phyloP scores from a whole-genome alignment of 345 rosid genomes.

The Aquilaria yunnanensis region DNA sequence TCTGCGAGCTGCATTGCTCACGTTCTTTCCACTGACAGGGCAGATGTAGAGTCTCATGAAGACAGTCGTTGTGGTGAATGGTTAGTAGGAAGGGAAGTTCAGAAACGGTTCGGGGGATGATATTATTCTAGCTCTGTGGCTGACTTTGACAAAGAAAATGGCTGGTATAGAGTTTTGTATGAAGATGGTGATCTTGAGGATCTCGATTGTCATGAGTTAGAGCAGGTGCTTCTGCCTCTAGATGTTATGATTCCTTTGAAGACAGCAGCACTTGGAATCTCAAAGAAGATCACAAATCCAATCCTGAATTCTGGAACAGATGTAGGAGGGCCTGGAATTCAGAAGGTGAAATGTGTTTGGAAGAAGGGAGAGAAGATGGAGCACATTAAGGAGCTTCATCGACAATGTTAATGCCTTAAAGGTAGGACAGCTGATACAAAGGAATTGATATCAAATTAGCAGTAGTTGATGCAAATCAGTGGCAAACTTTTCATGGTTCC shows the following conservation, averaged over 20 bases:
- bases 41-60: slow-evolving; percentile 20
- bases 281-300: slow-evolving; percentile 31
- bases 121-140: slow-evolving; percentile 50
- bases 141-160: slow-evolving; percentile 55
- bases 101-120: slow-evolving; percentile 42
- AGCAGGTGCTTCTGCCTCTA: slow-evolving; percentile 59
- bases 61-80: slow-evolving; percentile 59
- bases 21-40: slow-evolving; percentile 8
- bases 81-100: slow-evolving; percentile 78
- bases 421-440: not conserved
- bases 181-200: slow-evolving; percentile 90
- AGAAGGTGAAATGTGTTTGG: slow-evolving; percentile 1
- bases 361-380: slow-evolving; percentile 12
- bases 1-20: slow-evolving; percentile 13
- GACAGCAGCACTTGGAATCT: slow-evolving; percentile 43
- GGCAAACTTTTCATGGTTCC: too few relatives aligned
- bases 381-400: slow-evolving; percentile 8
- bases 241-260: slow-evolving; percentile 64
- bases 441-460: too few relatives aligned
- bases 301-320: slow-evolving; percentile 10
- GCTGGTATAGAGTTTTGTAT: slow-evolving; percentile 80
- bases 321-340: slow-evolving; percentile 10
- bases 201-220: slow-evolving; percentile 72
- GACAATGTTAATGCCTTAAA: not conserved
- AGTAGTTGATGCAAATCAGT: too few relatives aligned